Evolutionary conservation across 2,329 filamentous ascomycete genomes (phyloP), one percentile per base, ranked within the genome.

Genomic region (Camptophora hylomeconis): DNA sequence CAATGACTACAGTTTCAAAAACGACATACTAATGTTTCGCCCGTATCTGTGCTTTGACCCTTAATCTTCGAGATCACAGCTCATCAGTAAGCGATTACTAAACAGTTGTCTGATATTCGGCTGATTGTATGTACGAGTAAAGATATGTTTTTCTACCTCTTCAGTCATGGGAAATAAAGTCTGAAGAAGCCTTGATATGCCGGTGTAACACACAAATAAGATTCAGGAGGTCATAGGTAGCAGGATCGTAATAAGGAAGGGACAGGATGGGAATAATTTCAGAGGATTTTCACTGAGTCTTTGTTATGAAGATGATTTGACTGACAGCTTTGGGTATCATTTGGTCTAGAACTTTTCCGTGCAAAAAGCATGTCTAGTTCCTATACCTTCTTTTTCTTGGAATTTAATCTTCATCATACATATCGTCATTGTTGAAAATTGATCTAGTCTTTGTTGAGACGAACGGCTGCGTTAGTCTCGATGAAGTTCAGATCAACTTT

Each of bases 401-500:
- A n/a, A n/a, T n/a, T n/a, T n/a, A n/a, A n/a, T n/a, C n/a, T n/a
- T n/a, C n/a, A n/a, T n/a, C n/a, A n/a, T n/a, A n/a, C n/a, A n/a
- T n/a, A n/a, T n/a, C n/a, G n/a, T n/a, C n/a, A n/a, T n/a, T n/a
- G n/a, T n/a, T n/a, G n/a, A n/a, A n/a, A n/a, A 20, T 10, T 7
- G 18, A 17, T 43, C 41, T 73, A 87, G 45, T 83, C 71, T 63
- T 84, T 87, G 46, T 92, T 81, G 52, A 95, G 63, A 54, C 87
- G 70, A 37, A 95, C 86, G 12, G 87, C 89, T 7, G 87, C 76
- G 57, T 92, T 94, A 44, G 68, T 75, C 63, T 92, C 78, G 44
- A 98, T 84, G 61, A 94, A 94, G 49, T 75, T 75, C 51, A 95
- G 60, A 58, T 95, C 86, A 22, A 94, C 86, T 64, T 93, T 92